Evolutionary conservation across 208 protist genomes (phyloP), one percentile per base, ranked within the genome.

Genomic region (Leishmania arabica): DNA sequence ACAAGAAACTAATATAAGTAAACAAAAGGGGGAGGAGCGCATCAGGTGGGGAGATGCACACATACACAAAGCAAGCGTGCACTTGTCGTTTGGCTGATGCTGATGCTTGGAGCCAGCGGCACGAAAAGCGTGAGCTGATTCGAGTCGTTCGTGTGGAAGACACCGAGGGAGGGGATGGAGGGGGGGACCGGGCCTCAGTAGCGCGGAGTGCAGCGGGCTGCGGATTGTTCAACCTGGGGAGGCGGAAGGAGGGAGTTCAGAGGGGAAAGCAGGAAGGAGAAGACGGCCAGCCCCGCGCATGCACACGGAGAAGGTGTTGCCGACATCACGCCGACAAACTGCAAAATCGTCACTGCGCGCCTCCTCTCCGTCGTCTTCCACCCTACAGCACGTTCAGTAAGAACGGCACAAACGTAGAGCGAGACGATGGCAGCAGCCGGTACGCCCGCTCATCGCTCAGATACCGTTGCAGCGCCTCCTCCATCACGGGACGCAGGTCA

Each of bases 381-480:
- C 7, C 24, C 89, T 74, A 97, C 5, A 94, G n/a, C 11, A 91
- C 75, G 74, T 93, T 92, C 75, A 94, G 62, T 69, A 94, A 74
- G 47, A 90, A 88, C 3, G 92, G 80, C n/a, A 89, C 80, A 71
- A 97, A 92, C 19, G 86, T 90, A 31, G 87, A 85, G 24, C 92
- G 84, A 15, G 85, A 87, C 31, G 87, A 88, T 13, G 87, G 87
- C 42, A 79, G 72, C 56, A 95, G 79, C 42, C 80, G 79, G 69
- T 95, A 92, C 19, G 88, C 81, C 5, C 84, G 82, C 53, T 87
- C 84, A 37, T 95, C 89, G 53, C 64, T 62, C 42, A 96, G 77
- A 75, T 90, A 93, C 9, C 81, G 78, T 70, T 91, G 88, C 62
- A 95, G 76, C 49, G 70, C 84, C 68, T 82, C 79, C 76, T 94